Evolutionary conservation across 768 basidiomycete genomes (phyloP), one percentile per base, ranked within the genome.

Genomic region (Hirschioporus abietinus): DNA sequence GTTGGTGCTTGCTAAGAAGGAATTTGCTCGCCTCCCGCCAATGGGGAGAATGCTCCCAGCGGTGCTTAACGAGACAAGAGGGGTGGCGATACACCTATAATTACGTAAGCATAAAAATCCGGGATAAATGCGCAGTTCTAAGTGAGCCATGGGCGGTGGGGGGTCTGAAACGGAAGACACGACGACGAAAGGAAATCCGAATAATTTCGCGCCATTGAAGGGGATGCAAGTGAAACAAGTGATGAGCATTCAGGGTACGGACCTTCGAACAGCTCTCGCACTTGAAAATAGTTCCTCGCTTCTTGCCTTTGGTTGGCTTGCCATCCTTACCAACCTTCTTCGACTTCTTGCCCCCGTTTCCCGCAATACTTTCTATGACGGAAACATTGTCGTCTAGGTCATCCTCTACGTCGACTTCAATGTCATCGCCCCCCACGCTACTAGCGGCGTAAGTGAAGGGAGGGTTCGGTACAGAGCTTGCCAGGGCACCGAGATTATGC

Each of bases 231-330:
- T 12, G 23, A 9, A 25, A 4, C 15, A 61, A 34, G 60, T 15
- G 60, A 61, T 5, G 60, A 12, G 60, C 9, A 61, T 25, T 34
- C 6, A 20, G 23, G 6, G 70, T 18, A 25, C 79, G 60, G 69
- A 92, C 95, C 91, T 98, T 98, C 52, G 89, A 88, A 77, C 96
- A 99, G 72, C 88, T 93, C 80, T 98, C 96, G 78, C 96, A 98
- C 69, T 88, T 90, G 80, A 93, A 95, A 66, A 91, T 89, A 65
- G 90, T 85, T 1, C 93, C 94, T 66, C 92, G 86, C 78, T 93
- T 93, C 83, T 89, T 93, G 58, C 83, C 83, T 42, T 75, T 78
- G 72, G 76, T 81, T 66, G 72, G 72, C 17, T 63, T 30, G n/a
- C 65, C 57, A 64, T 71, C 70, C 18, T 65, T 70, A 42, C 70